Evolutionary conservation across 2,329 filamentous ascomycete genomes (phyloP).

Genomic region (Helicocarpus griseus): DNA sequence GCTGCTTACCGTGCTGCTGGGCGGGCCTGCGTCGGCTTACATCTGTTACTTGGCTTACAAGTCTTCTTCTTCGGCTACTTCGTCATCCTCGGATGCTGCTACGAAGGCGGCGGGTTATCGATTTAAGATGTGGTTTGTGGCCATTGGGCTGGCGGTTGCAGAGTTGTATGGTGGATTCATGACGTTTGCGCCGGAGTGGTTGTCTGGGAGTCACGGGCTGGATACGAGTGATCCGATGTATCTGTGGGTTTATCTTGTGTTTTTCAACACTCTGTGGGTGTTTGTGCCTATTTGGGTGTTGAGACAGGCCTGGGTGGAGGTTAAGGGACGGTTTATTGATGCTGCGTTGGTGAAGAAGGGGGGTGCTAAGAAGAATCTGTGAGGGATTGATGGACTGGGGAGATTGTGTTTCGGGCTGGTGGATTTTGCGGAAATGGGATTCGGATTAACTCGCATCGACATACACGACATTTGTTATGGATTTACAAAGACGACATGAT

Average conservation of each 20-base stretch:
- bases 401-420: background rate
- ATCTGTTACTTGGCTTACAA: slow-evolving; percentile 45
- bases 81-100: slow-evolving; percentile 12
- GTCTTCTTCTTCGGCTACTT: slow-evolving; percentile 6
- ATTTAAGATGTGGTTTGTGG: slow-evolving; percentile 45
- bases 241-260: slow-evolving; percentile 53
- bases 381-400: background rate
- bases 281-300: slow-evolving; percentile 49
- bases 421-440: too few relatives aligned
- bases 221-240: slow-evolving; percentile 53
- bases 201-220: slow-evolving; percentile 48
- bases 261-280: slow-evolving; percentile 58
- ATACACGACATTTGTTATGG: too few relatives aligned
- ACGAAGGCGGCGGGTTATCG: slow-evolving; percentile 24
- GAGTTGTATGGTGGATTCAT: slow-evolving; percentile 56
- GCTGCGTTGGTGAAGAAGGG: slow-evolving; percentile 15
- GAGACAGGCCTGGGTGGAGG: slow-evolving; percentile 40
- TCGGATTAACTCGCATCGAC: too few relatives aligned
- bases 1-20: slow-evolving; percentile 51
- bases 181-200: slow-evolving; percentile 58
- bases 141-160: slow-evolving; percentile 49
- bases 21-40: slow-evolving; percentile 48
- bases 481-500: too few relatives aligned
- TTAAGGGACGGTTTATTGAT: slow-evolving; percentile 27
- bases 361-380: slow-evolving; percentile 4